phyloP scores from a whole-genome alignment of 805 yeast genomes.

The Wickerhamiella musiphila region DNA sequence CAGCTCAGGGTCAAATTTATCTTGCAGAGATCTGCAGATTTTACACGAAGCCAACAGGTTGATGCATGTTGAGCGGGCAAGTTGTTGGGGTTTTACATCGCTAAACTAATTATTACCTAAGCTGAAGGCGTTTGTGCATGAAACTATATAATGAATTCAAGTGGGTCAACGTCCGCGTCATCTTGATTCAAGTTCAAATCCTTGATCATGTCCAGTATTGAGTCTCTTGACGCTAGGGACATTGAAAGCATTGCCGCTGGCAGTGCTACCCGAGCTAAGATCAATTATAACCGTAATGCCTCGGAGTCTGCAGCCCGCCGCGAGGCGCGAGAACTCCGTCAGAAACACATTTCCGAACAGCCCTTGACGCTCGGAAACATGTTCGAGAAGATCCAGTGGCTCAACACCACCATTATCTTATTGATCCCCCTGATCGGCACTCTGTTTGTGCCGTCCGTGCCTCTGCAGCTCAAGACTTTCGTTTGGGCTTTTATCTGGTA shows the following conservation, averaged over 20 bases:
- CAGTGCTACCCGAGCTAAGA: slow-evolving; percentile 13
- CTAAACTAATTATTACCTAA: too few species aligned
- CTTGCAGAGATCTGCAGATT: too few species aligned
- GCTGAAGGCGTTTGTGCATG: too few species aligned
- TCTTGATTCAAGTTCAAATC: too few species aligned
- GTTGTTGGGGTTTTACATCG: too few species aligned
- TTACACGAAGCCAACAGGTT: too few species aligned
- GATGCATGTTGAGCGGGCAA: too few species aligned
- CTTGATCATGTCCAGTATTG: too few species aligned
- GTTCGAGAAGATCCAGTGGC: slow-evolving; percentile 62
- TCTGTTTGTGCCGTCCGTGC: slow-evolving; percentile 25
- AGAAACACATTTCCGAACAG: slow-evolving; percentile 46
- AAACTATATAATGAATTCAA: too few species aligned
- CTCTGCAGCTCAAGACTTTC: slow-evolving; percentile 34
- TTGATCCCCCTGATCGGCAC: slow-evolving; percentile 38
- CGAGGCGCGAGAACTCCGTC: slow-evolving; percentile 9
- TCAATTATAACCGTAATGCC: slow-evolving; percentile 17
- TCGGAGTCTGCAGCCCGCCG: slow-evolving; percentile 7
- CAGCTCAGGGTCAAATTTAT: too few species aligned
- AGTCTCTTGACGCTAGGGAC: slow-evolving; percentile 17
- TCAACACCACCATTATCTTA: slow-evolving; percentile 39
- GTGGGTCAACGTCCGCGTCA: too few species aligned
- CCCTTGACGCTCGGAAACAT: slow-evolving; percentile 63
- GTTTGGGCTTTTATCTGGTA: slow-evolving; percentile 39
- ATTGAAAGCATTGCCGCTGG: slow-evolving; percentile 23